Base-by-base conservation (phyloP, 768 basidiomycete genomes). In the Xanthoconium purpureum region DNA sequence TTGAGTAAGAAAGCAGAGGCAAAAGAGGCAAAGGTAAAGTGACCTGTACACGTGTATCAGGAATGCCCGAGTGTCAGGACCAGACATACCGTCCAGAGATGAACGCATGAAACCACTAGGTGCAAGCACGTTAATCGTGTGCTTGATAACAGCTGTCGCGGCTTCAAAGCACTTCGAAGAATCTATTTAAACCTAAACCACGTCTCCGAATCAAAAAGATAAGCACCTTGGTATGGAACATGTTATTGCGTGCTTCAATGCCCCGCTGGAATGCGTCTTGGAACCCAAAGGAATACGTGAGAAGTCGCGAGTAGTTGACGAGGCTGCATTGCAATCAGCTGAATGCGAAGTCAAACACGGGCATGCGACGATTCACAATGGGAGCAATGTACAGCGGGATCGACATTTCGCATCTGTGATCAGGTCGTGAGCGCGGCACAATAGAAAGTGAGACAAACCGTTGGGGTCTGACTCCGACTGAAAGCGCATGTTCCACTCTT, bases 261-360 rank as follows among this genome's bases (percentile, higher is more conserved):
- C 88, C 87, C 9, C 86, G 81, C 60, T 85, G 81, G 69, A 83
- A 90, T 2, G 89, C 89, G 62, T 91, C 86, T 60, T 92, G 89
- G 73, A 91, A 91, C 6, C 88, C 89, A 63, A 92, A 91, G 0
- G 90, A 91, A 65, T 82, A 90, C 88, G 91, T 89, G 47, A 92
- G 89, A 12, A 92, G 81, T 15, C 90, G 79, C 36, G 88, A 88
- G 63, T 91, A 92, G 30, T 76, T 82, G 55, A 87, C 85, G 42
- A 89, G 77, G 78, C 89, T 91, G 52, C 2, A 45, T 35, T 39
- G 29, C 24, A 2, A 36, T 61, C 52, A 60, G 65, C 48, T 48
- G 38, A 47, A 58, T 36, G 20, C 48, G 49, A 39, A 24, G 52
- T 33, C 3, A 30, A 17, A 5, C 47, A 29, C n/a, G n/a, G 50